Evolutionary conservation across 148 eudicot genomes (phyloP).

Genomic region (Fagopyrum tataricum): DNA sequence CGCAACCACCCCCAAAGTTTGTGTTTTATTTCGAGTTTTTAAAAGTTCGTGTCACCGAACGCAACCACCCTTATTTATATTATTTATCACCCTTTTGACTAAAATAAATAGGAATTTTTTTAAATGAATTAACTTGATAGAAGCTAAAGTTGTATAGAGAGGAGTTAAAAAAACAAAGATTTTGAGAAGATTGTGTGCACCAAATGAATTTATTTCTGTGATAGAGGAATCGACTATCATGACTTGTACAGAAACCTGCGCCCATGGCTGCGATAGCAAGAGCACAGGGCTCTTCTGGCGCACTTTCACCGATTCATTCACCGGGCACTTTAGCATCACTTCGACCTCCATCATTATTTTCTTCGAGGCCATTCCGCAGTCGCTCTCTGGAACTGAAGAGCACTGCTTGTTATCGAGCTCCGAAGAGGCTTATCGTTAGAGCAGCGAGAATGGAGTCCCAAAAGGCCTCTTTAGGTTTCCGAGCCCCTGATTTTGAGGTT

Average conservation of each 20-base stretch:
- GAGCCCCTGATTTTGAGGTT: slow-evolving; percentile 71
- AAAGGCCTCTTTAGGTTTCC: slow-evolving; percentile 49
- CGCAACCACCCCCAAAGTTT: too few species aligned
- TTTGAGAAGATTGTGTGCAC: too few species aligned
- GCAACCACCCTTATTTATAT: too few species aligned
- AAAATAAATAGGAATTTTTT: too few species aligned
- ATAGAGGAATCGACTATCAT: not conserved
- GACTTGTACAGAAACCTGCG: not conserved
- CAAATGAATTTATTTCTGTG: not conserved
- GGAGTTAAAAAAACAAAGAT: too few species aligned
- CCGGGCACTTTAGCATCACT: slow-evolving; percentile 12
- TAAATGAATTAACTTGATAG: too few species aligned
- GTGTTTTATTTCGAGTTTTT: too few species aligned
- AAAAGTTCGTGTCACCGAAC: too few species aligned
- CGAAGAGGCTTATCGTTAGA: slow-evolving; percentile 30
- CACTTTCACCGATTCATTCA: slow-evolving; percentile 2
- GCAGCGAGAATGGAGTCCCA: slow-evolving; percentile 76
- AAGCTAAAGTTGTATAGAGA: too few species aligned
- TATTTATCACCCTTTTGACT: too few species aligned
- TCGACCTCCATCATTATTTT: slow-evolving; percentile 15
- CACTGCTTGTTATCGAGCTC: not conserved
- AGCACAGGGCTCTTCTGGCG: slow-evolving; percentile 11
- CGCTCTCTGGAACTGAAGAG: not conserved
- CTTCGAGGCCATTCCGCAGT: slow-evolving; percentile 13
- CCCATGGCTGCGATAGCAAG: not conserved